Evolutionary conservation across 2,329 filamentous ascomycete genomes (phyloP).

Genomic region (Arthrinium puccinioides): DNA sequence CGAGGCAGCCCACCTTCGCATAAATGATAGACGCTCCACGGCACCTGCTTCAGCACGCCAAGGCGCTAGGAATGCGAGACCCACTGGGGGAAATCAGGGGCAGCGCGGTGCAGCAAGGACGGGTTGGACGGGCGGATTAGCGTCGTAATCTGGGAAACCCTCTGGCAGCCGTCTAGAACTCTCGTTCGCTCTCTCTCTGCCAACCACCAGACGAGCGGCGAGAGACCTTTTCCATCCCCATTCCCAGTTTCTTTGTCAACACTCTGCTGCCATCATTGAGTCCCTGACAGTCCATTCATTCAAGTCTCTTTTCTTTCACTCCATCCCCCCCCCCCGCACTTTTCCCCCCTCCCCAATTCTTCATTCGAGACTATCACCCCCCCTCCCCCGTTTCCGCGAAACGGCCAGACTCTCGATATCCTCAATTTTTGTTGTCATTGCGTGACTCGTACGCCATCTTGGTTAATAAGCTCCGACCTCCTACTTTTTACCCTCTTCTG

Average conservation of each 20-base stretch:
- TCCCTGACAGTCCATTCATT: neutral
- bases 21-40: no score
- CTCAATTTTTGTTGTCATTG: constrained; percentile 2
- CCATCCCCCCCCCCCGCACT: neutral
- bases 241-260: constrained; percentile 7
- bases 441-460: no score
- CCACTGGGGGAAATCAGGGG: no score
- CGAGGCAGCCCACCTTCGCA: no score
- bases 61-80: no score
- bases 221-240: constrained; percentile 2
- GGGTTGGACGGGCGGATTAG: no score
- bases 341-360: constrained; percentile 1
- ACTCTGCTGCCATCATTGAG: constrained; percentile 1
- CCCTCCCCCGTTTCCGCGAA: constrained; percentile 9
- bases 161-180: no score
- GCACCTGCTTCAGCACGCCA: no score
- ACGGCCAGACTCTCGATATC: constrained; percentile 5
- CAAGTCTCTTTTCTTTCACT: neutral
- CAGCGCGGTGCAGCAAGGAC: no score
- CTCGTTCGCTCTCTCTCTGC: neutral
- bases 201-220: no score
- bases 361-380: constrained; percentile 1
- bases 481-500: constrained; percentile 6
- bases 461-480: constrained; percentile 3
- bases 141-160: no score